Evolutionary conservation across 768 basidiomycete species (phyloP).

Genomic region (Kwoniella newhampshirensis): DNA sequence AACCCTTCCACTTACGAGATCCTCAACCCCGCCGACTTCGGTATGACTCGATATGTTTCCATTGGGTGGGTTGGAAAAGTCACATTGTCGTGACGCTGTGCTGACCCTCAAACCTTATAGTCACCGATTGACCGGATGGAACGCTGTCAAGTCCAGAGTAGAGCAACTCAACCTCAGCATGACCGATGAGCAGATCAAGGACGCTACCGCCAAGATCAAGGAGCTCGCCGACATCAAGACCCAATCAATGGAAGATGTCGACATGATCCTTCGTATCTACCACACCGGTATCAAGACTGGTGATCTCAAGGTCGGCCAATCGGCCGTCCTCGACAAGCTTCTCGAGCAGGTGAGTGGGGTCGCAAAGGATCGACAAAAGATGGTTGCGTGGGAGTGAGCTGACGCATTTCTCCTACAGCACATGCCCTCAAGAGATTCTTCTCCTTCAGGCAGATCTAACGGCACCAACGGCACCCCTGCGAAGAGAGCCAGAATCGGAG

Average conservation of each 20-base stretch:
- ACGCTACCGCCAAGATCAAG: constrained; percentile 96
- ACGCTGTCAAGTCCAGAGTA: constrained; percentile 98
- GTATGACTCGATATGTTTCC: constrained; percentile 93
- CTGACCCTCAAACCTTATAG: constrained; percentile 55
- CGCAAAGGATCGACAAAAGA: too few relatives aligned
- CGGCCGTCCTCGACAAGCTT: constrained; percentile 81
- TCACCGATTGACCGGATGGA: constrained; percentile 96
- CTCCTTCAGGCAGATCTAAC: constrained; percentile 29
- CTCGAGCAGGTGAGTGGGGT: constrained; percentile 61
- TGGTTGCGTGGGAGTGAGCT: background rate
- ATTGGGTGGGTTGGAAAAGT: constrained; percentile 61
- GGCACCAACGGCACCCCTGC: constrained; percentile 24
- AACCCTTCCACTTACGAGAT: constrained; percentile 99
- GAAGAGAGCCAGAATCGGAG: constrained; percentile 31
- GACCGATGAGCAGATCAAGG: constrained; percentile 95
- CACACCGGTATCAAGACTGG: constrained; percentile 91
- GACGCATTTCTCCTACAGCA: constrained; percentile 21
- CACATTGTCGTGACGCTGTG: background rate
- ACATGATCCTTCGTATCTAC: constrained; percentile 91
- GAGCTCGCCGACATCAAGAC: constrained; percentile 97
- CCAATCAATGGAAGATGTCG: constrained; percentile 99
- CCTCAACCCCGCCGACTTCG: constrained; percentile 98
- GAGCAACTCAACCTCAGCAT: constrained; percentile 90
- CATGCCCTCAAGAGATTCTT: constrained; percentile 46
- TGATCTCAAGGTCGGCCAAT: constrained; percentile 89